Conservation (phyloP, 2,329 filamentous ascomycete species). For the Cytospora mali region DNA sequence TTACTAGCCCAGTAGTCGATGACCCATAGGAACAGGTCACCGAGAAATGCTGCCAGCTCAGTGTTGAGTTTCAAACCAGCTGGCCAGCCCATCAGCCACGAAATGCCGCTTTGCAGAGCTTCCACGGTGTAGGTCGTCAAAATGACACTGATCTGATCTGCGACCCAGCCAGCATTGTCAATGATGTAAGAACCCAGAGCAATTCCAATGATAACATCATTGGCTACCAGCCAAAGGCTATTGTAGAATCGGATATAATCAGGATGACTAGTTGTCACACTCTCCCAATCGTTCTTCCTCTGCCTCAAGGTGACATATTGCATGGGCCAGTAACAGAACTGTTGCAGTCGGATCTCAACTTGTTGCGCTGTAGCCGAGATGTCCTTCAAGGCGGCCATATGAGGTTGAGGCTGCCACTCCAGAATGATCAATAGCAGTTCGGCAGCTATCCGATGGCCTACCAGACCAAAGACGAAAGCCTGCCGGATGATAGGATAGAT, state of each 20-base stretch:
- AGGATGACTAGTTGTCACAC: conserved; percentile 90
- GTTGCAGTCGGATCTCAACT: conserved; percentile 92
- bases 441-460: conserved; percentile 78
- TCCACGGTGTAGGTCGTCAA: conserved; percentile 84
- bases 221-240: conserved; percentile 95
- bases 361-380: conserved; percentile 96
- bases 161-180: conserved; percentile 86
- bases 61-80: conserved; percentile 94
- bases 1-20: conserved; percentile 95
- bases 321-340: conserved; percentile 99
- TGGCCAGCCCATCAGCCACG: conserved; percentile 94
- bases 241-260: conserved; percentile 99
- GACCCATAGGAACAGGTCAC: conserved; percentile 96
- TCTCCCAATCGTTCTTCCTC: conserved; percentile 90
- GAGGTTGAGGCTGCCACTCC: conserved; percentile 80
- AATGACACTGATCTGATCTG: conserved; percentile 74
- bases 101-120: conserved; percentile 84
- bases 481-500: conserved; percentile 75
- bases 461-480: conserved; percentile 75
- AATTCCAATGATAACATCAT: conserved; percentile 98
- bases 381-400: conserved; percentile 86
- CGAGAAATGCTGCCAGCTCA: conserved; percentile 89
- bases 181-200: conserved; percentile 96
- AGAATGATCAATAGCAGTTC: conserved; percentile 78
- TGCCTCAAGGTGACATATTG: conserved; percentile 92